A percentile compares a stretch with the other conserved stretches of the same genome.
Conservation (phyloP, 768 basidiomycete species). For the Strobilomyces confusus region DNA sequence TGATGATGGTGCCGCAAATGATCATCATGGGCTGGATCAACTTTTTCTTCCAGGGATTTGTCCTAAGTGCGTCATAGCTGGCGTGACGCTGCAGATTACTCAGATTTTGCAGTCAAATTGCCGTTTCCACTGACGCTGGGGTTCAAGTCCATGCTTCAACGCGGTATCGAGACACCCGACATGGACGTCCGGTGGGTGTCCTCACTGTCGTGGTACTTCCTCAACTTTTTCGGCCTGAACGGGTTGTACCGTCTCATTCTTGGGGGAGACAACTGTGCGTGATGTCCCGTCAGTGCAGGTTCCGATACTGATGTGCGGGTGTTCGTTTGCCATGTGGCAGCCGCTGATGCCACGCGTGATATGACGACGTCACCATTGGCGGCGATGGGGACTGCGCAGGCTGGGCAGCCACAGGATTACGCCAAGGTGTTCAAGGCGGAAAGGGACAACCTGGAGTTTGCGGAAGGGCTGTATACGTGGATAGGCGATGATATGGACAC, state of each 20-base stretch:
- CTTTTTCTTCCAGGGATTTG: slow-evolving; percentile 98
- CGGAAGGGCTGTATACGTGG: slow-evolving; percentile 84
- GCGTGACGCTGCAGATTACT: background rate
- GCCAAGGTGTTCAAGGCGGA: slow-evolving; percentile 89
- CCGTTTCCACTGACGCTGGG: slow-evolving; percentile 96
- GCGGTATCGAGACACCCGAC: slow-evolving; percentile 90
- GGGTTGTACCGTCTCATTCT: slow-evolving; percentile 93
- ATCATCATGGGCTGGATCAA: slow-evolving; percentile 99
- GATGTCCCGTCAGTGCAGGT: slow-evolving; percentile 1
- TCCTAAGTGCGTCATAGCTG: slow-evolving; percentile 70
- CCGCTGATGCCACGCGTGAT: slow-evolving; percentile 75
- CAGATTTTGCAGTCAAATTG: slow-evolving; percentile 65
- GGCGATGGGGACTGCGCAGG: slow-evolving; percentile 41
- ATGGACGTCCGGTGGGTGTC: slow-evolving; percentile 99
- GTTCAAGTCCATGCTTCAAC: slow-evolving; percentile 97
- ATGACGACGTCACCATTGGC: slow-evolving; percentile 72
- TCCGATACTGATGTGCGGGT: slow-evolving; percentile 14
- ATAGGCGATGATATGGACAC: slow-evolving; percentile 76
- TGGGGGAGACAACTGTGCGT: slow-evolving; percentile 82
- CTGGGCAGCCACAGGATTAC: slow-evolving; percentile 74
- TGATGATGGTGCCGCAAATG: slow-evolving; percentile 99
- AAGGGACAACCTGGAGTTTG: slow-evolving; percentile 87
- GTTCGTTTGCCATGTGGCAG: slow-evolving; percentile 42
- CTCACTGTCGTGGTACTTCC: slow-evolving; percentile 97
- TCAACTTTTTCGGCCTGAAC: slow-evolving; percentile 97